These are phyloP conservation scores for Vachellia pachyceras DNA, from an alignment of 306 rosid species.

Conservation along the genomic window DNA sequence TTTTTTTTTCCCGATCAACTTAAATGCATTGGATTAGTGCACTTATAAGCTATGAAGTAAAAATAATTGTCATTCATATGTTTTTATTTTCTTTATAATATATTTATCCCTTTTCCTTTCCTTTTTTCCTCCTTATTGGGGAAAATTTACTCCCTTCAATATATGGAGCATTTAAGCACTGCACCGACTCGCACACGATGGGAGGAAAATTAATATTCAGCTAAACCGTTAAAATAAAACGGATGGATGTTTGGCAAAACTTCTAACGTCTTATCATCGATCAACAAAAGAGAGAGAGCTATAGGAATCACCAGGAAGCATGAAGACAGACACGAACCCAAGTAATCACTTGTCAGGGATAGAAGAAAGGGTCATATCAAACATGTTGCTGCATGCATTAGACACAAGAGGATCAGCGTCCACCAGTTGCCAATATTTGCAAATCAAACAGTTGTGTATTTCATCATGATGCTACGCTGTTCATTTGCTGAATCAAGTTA, in stretches of 20 bases:
- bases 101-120: background rate
- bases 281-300: background rate
- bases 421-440: slow-evolving; percentile 36
- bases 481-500: slow-evolving; percentile 46
- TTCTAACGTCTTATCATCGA: background rate
- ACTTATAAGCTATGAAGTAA: too few relatives aligned
- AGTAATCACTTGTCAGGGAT: background rate
- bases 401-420: slow-evolving; percentile 32
- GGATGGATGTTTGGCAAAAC: background rate
- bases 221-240: background rate
- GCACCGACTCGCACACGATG: too few relatives aligned
- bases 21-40: background rate
- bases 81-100: too few relatives aligned
- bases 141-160: too few relatives aligned
- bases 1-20: background rate
- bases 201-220: background rate
- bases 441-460: slow-evolving; percentile 38
- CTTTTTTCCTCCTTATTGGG: too few relatives aligned
- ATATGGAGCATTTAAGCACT: too few relatives aligned
- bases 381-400: slow-evolving; percentile 17
- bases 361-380: slow-evolving; percentile 24
- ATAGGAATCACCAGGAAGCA: background rate
- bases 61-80: background rate
- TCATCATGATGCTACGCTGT: slow-evolving; percentile 29
- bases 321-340: background rate